These are phyloP conservation scores for Populus tremula DNA, from an alignment of 345 rosid species.

Conservation along the genomic window DNA sequence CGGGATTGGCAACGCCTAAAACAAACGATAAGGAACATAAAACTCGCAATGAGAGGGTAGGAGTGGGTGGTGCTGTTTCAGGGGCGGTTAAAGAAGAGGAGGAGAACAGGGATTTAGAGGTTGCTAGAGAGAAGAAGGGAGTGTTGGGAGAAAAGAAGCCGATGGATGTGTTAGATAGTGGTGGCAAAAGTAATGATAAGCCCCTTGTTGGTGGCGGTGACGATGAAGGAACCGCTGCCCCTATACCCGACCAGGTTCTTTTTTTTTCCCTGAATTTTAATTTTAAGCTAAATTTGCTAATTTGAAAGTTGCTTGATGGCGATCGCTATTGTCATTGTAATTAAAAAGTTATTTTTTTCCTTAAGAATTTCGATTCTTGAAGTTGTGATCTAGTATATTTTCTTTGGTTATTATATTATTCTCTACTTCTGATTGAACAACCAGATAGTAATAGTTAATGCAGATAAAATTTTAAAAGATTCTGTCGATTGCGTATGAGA, in stretches of 20 bases:
- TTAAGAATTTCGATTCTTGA: neutral
- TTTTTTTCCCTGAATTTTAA: neutral
- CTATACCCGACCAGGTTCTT: constrained; percentile 80
- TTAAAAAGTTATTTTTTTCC: too few relatives aligned
- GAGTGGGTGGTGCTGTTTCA: constrained; percentile 6
- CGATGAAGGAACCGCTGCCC: constrained; percentile 87
- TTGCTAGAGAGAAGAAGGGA: constrained; percentile 16
- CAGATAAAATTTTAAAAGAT: too few relatives aligned
- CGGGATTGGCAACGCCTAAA: constrained; percentile 24
- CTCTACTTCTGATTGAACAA: neutral
- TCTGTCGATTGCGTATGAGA: neutral
- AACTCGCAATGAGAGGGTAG: neutral
- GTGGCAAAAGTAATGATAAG: constrained; percentile 61
- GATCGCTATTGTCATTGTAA: neutral
- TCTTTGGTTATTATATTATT: neutral
- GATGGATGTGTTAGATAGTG: constrained; percentile 67
- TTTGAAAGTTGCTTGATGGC: neutral
- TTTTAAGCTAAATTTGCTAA: neutral
- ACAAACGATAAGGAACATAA: constrained; percentile 10
- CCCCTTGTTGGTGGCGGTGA: constrained; percentile 78
- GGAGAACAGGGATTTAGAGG: constrained; percentile 3
- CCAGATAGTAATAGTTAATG: neutral
- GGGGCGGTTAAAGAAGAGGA: constrained; percentile 33
- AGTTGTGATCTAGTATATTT: neutral
- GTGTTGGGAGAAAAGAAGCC: neutral